phyloP scores from a whole-genome alignment of 106 monocot genomes.

The Triglochin maritima region DNA sequence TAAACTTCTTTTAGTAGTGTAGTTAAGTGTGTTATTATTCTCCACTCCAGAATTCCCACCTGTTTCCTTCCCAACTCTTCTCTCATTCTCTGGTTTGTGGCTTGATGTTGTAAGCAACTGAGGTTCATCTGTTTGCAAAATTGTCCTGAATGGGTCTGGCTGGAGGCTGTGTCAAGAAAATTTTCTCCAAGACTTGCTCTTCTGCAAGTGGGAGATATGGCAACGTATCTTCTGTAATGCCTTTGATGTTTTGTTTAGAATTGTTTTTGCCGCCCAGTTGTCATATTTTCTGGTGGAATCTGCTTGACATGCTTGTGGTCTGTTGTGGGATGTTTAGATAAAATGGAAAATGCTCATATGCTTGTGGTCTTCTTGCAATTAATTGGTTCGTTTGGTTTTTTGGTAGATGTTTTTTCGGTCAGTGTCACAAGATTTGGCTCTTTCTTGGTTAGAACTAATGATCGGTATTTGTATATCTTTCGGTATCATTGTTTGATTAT shows the following conservation, averaged over 20 bases:
- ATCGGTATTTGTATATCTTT: too few relatives aligned
- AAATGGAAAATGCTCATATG: too few relatives aligned
- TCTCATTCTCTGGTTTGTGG: background rate
- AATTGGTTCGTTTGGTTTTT: background rate
- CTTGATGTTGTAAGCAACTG: background rate
- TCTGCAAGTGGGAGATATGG: background rate
- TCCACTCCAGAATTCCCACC: background rate
- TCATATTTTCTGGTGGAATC: background rate
- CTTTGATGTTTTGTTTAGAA: background rate
- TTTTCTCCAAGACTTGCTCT: background rate
- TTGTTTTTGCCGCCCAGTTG: too few relatives aligned
- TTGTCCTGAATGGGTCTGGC: conserved; percentile 3
- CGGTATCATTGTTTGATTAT: too few relatives aligned
- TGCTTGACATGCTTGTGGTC: background rate
- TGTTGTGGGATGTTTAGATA: background rate
- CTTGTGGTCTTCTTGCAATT: background rate
- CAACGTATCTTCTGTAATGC: background rate
- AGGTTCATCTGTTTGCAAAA: background rate
- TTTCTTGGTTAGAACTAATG: too few relatives aligned
- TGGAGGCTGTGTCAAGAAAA: conserved; percentile 5
- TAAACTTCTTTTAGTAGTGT: too few relatives aligned
- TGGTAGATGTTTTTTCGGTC: background rate
- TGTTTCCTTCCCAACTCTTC: background rate
- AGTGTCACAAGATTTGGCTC: too few relatives aligned
- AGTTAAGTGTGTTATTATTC: too few relatives aligned